Base-by-base conservation (phyloP, 192 early-diverging fungal genomes). In the Gonapodya prolifera region DNA sequence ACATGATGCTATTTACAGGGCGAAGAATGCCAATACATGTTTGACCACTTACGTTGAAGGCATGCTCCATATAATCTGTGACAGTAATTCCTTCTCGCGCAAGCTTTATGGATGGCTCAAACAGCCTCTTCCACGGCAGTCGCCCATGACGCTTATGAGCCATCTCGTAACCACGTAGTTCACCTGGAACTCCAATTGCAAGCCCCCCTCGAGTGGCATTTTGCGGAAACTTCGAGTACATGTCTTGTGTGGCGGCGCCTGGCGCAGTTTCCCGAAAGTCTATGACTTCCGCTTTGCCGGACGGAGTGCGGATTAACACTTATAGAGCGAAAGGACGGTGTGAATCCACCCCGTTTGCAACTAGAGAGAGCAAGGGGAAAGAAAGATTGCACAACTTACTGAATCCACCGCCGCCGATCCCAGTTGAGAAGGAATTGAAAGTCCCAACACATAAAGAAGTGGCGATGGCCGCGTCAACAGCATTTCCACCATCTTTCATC, bases 231-330 rank as follows among this genome's bases (percentile, higher is more conserved):
- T 30, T 34, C 30, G 17, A 33, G 16, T 16, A 30, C 95, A 98
- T 97, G 77, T 93, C 88, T 32, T 80, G 83, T n/a, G 78, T 82
- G 1, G 93, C 86, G 8, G 90, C 91, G 34, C 81, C 80, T 2
- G 94, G 94, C 8, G 96, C 96, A 0, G 84, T 83, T 80, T 98
- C 96, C 30, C 96, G 84, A 76, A 97, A 98, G 80, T 98, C 94
- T 36, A 98, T 87, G 23, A 91, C 85, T 74, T 77, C 36, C 18
- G 73, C 78, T 28, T 35, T 34, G 23, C 69, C 81, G 13, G 45
- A 69, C 45, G 45, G 45, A 8, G 45, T 69, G 45, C 45, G 45
- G 45, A 69, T 69, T n/a, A n/a, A 16, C 45, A 69, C n/a, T n/a
- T n/a, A n/a, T n/a, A n/a, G n/a, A n/a, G n/a, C n/a, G n/a, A n/a